Evolutionary conservation across 176 grass and related monocot species (phyloP), one percentile per base, ranked within the genome.

Genomic region (Aegilops longissima): DNA sequence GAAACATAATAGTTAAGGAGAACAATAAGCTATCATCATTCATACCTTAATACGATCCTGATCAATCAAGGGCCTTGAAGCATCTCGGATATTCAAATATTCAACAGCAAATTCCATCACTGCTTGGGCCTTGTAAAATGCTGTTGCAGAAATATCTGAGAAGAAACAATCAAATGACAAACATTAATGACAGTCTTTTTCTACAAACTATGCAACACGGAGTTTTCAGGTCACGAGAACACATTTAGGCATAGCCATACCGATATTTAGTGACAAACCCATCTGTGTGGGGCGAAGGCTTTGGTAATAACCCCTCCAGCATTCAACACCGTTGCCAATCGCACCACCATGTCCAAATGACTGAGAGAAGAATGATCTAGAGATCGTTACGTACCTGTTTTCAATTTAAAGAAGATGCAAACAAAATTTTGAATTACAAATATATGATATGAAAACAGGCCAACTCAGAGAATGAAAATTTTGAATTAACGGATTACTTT

Each of bases 221-320:
- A 16, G 11, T 82, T 72, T 59, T 36, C 27, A 61, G 35, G 70
- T 70, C 5, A 51, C 18, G 18, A 40, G 12, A 30, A 24, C 2
- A 16, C 2, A 13, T 56, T 36, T 11, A 72, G 5, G 30, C 13
- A 83, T 40, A 58, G 52, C 1, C 56, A 25, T 92, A 98, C 96
- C 96, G 2, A 92, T 86, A 34, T 98, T 98, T 4, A 94, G 61
- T 4, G 92, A 92, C 6, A 94, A 9, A 12, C 96, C 92, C 96
- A 98, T 98, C 80, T 98, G 96, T 5, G 93, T 91, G 24, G 90
- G 88, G 9, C 93, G 90, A 13, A 98, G 54, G 62, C 93, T 98
- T 49, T 98, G 96, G 44, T 94, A 98, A 77, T 86, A 98, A 0
- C 93, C 96, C 42, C 88, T 90, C 96, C 93, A 94, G 87, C 86